Percentiles rank a stretch among this genome's conserved stretches.
These are phyloP conservation scores for Senna siamea DNA, from an alignment of 306 rosid genomes.

Conservation along the genomic window DNA sequence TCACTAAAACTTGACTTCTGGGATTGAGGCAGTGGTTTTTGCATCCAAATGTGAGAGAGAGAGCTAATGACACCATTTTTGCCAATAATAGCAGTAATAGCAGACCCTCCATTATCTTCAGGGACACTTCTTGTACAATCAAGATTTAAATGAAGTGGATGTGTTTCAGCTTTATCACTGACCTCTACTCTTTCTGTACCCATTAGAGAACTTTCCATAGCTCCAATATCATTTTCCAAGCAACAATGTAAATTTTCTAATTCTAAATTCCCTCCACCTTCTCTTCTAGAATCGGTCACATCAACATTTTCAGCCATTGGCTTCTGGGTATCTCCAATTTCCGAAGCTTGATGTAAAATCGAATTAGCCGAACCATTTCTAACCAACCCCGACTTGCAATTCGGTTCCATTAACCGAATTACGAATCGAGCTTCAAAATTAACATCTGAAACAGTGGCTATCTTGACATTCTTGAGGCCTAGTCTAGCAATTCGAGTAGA, in stretches of 20 bases:
- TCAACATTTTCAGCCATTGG: slow-evolving; percentile 20
- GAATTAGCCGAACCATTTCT: slow-evolving; percentile 9
- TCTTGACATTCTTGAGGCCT: slow-evolving; percentile 66
- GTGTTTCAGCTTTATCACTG: slow-evolving; percentile 34
- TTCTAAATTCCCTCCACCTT: not conserved
- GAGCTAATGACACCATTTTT: slow-evolving; percentile 62
- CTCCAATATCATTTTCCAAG: not conserved
- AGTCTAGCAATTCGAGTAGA: slow-evolving; percentile 77
- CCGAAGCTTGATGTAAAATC: slow-evolving; percentile 29
- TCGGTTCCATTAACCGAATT: slow-evolving; percentile 45
- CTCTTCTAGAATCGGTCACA: not conserved
- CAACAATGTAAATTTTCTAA: too few species aligned
- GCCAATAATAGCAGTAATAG: slow-evolving; percentile 51
- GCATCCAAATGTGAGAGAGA: slow-evolving; percentile 65
- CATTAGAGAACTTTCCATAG: not conserved
- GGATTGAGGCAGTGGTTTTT: not conserved
- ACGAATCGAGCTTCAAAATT: slow-evolving; percentile 54
- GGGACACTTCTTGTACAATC: slow-evolving; percentile 2
- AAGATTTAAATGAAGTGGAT: slow-evolving; percentile 15
- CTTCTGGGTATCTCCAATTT: slow-evolving; percentile 37
- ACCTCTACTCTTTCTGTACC: not conserved
- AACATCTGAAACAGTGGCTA: slow-evolving; percentile 77
- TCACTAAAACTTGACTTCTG: slow-evolving; percentile 41
- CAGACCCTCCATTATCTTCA: slow-evolving; percentile 36
- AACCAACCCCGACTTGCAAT: slow-evolving; percentile 24